Evolutionary conservation across 106 monocot genomes (phyloP).

Genomic region (Agapanthus africanus): DNA sequence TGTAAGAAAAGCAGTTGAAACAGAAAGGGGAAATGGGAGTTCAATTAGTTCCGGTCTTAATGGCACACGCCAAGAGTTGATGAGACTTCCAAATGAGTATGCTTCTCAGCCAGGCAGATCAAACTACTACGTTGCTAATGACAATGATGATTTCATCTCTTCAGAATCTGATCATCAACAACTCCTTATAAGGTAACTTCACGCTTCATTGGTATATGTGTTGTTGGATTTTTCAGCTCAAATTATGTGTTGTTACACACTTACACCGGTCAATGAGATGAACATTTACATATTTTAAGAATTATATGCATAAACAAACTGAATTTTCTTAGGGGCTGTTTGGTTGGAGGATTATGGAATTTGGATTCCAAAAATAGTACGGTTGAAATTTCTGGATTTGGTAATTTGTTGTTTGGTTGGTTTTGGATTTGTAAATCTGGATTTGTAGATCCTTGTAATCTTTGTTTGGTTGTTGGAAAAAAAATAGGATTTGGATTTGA

Average conservation of each 20-base stretch:
- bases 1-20: slow-evolving; percentile 62
- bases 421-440: too few relatives aligned
- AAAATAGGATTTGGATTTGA: too few relatives aligned
- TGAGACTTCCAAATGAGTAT: slow-evolving; percentile 38
- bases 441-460: too few relatives aligned
- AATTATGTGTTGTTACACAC: neutral
- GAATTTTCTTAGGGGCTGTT: too few relatives aligned
- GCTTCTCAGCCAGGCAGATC: slow-evolving; percentile 33
- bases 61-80: slow-evolving; percentile 41
- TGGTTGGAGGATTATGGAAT: too few relatives aligned
- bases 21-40: slow-evolving; percentile 38
- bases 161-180: slow-evolving; percentile 83
- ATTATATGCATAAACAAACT: too few relatives aligned
- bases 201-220: neutral
- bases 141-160: slow-evolving; percentile 79
- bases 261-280: too few relatives aligned
- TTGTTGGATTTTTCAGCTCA: neutral
- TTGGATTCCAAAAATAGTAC: too few relatives aligned
- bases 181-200: slow-evolving; percentile 69
- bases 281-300: too few relatives aligned
- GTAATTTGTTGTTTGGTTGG: too few relatives aligned
- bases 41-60: slow-evolving; percentile 14
- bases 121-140: slow-evolving; percentile 22
- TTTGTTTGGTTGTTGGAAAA: too few relatives aligned
- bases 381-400: too few relatives aligned